Evolutionary conservation across 179 eudicot species (phyloP), one percentile per base, ranked within the genome.

Genomic region (Patellifolia procumbens): DNA sequence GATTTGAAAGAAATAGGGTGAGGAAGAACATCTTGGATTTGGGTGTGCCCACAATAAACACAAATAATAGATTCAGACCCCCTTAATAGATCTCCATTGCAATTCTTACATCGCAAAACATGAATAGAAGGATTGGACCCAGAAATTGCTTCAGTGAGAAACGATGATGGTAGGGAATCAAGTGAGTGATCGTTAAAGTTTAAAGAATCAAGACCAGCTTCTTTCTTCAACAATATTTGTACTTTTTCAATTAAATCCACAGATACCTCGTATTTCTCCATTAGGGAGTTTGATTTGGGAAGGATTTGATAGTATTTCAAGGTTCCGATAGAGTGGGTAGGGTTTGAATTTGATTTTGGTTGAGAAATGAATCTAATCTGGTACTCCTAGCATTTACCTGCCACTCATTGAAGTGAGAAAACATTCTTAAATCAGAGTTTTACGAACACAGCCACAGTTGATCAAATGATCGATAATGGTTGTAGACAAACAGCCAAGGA

Each of bases 51-150:
- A 48, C 99, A 95, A 76, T 90, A 95, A 9, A 91, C 79, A 49
- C 98, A 95, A 73, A 90, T 74, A 39, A 81, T 65, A 3, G 99
- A 95, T 7, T 88, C 86, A 0, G 76, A 26, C 26, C 92, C 95
- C 72, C 92, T 80, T n/a, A 93, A 74, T 22, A 94, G 88, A 82
- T 70, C 83, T 29, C 87, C 92, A 16, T 70, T 72, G 82, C 98
- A 94, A 70, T 85, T 76, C 19, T 72, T 26, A 79, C 98, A 94
- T n/a, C 90, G 89, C 59, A 84, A 78, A 51, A 72, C 35, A 42
- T 89, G 78, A 43, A 83, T 80, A 4, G 89, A 86, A 1, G 91
- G 11, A 12, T 53, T 79, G 7, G 64, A 85, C 73, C 88, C 91
- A 74, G 88, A 79, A 52, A 94, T 79, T 3, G 86, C 74, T 43